phyloP scores from a whole-genome alignment of 2,329 filamentous ascomycete species.

The Hirsutella thompsonii region DNA sequence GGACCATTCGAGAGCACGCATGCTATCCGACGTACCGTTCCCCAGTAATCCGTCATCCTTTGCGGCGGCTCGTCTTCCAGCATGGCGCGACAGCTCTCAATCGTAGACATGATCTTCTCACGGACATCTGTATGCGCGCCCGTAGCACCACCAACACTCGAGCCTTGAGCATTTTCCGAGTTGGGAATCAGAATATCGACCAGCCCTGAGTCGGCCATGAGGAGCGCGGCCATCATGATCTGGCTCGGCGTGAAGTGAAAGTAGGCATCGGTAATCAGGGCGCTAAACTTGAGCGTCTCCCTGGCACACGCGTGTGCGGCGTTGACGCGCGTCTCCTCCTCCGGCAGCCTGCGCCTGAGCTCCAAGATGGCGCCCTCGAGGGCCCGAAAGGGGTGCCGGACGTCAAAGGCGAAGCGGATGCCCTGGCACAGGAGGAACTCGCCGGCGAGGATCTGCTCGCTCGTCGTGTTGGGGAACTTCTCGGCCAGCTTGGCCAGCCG shows the following conservation, averaged over 20 bases:
- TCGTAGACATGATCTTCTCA: slow-evolving; percentile 34
- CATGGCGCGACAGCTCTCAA: slow-evolving; percentile 40
- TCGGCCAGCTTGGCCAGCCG: slow-evolving; percentile 52
- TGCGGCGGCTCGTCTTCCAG: slow-evolving; percentile 44
- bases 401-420: slow-evolving; percentile 84
- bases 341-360: slow-evolving; percentile 52
- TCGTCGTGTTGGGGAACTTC: slow-evolving; percentile 55
- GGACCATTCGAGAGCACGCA: neutral
- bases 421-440: slow-evolving; percentile 91
- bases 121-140: slow-evolving; percentile 16
- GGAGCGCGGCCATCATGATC: slow-evolving; percentile 75
- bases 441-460: slow-evolving; percentile 75
- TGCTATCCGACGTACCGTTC: slow-evolving; percentile 29
- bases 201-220: slow-evolving; percentile 59
- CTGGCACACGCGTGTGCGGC: slow-evolving; percentile 62
- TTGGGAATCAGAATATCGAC: slow-evolving; percentile 33
- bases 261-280: slow-evolving; percentile 86
- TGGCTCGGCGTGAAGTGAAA: slow-evolving; percentile 92
- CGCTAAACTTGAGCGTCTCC: slow-evolving; percentile 63
- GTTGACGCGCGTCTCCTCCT: slow-evolving; percentile 38
- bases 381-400: slow-evolving; percentile 79
- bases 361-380: slow-evolving; percentile 82
- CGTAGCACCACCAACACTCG: slow-evolving; percentile 10
- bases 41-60: slow-evolving; percentile 40
- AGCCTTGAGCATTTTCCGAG: slow-evolving; percentile 18